Base-by-base conservation (phyloP, 805 yeast genomes). In the Candida wancherniae region DNA sequence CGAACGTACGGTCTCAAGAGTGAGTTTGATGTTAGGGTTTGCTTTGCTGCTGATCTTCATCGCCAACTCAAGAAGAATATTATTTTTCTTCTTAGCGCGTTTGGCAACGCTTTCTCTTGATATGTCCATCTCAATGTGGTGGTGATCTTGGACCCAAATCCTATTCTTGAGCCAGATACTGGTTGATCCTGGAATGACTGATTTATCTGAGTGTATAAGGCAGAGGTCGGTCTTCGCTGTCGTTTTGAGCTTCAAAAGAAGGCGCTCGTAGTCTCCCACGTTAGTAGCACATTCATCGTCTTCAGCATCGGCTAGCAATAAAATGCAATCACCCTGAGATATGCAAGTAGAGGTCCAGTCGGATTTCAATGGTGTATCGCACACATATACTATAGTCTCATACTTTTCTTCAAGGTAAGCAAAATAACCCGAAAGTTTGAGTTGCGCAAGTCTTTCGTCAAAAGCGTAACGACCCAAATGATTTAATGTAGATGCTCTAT, bases 291-390 rank as follows among this genome's bases (percentile, higher is more conserved):
- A 63, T 11, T 53, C 61, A 17, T 73, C 72, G 12, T 78, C 73
- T 6, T 71, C 64, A 0, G 96, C 94, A 60, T 90, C 88, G 0
- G 97, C 97, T 10, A 92, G 57, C 11, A 92, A 61, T 19, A 92
- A 62, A n/a, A 90, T 77, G 61, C 97, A 88, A 56, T 90, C 97
- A 11, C 95, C 97, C 55, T 90, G 97, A 6, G 88, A 77, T 23
- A 90, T 82, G 55, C 97, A 92, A 0, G 96, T 85, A 6, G 76
- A 71, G 0, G 96, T 85, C 98, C 98, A 90, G 12, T 78, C 71
- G 0, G 96, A 83, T 43, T 77, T 77, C 2, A 82, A 76, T 1
- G 83, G 70, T 0, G 96, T 78, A 48, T 92, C 97, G 15, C 92
- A 88, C 9, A 90, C 77, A 50, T 90, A 92, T 2, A 90, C 75